Base-by-base conservation (phyloP, 352 stramenopile species). In the Phytophthora foliorum region DNA sequence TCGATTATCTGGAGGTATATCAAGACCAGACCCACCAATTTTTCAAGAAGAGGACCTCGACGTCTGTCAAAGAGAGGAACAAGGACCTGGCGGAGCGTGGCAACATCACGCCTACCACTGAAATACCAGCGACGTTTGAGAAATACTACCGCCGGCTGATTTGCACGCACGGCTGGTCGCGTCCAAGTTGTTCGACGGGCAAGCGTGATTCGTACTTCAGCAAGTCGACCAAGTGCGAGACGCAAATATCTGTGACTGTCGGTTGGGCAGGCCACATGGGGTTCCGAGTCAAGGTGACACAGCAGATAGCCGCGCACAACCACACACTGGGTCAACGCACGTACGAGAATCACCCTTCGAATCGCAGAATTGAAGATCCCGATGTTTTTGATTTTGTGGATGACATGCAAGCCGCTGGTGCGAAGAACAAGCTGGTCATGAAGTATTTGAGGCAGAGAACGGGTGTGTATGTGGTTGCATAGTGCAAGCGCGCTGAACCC, bases 21-120 rank as follows among this genome's bases (percentile, higher is more conserved):
- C 22, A 52, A 34, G 22, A 52, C 21, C 2, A 21, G 45, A 52
- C 45, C 14, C 45, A 52, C 45, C 45, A 32, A 34, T 9, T 52
- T 6, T 52, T 52, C 22, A 29, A 29, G 21, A 53, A 52, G 45
- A 51, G 44, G 21, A 32, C 44, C 10, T 51, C 44, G 4, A 51
- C 44, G n/a, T 22, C 3, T 41, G 17, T 11, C 4, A 17, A 6
- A 11, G 34, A 6, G 17, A 41, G 34, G 17, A 41, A 41, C 13
- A 41, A 41, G 34, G 34, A 41, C 34, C 34, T 41, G 3, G 9
- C 34, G 7, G 34, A 41, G n/a, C 34, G 34, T 17, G 34, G 34
- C 34, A 17, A 41, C 7, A 41, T 41, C 34, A 17, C 34, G 13
- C 34, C 34, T 41, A 17, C 34, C 3, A 11, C 7, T 4, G 17